Evolutionary conservation across 2,329 filamentous ascomycete genomes (phyloP).

Genomic region (Hyphodiscus sp.): DNA sequence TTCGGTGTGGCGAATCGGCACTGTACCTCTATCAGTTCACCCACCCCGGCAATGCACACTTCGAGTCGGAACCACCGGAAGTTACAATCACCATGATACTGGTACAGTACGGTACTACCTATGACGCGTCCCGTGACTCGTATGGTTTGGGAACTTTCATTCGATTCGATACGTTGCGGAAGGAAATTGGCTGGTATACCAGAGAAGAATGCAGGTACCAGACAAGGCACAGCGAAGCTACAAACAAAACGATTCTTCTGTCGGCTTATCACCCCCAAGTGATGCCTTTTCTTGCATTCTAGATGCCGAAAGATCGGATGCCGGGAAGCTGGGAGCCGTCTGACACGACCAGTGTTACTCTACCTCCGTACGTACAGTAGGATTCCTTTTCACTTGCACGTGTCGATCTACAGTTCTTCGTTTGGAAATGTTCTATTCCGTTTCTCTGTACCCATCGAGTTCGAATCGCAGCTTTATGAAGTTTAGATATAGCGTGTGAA

Average conservation of each 20-base stretch:
- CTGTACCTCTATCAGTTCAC: background rate
- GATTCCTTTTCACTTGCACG: too few species aligned
- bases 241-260: background rate
- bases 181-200: background rate
- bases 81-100: background rate
- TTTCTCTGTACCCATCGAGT: too few species aligned
- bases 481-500: too few species aligned
- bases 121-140: too few species aligned
- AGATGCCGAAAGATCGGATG: background rate
- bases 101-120: too few species aligned
- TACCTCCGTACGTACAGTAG: too few species aligned
- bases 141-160: too few species aligned
- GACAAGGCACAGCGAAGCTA: background rate
- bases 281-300: background rate
- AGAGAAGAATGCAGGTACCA: background rate
- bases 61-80: background rate
- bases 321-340: background rate
- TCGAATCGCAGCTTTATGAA: too few species aligned
- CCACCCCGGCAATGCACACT: background rate
- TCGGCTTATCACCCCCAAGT: background rate
- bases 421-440: too few species aligned
- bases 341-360: too few species aligned
- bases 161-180: background rate
- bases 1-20: background rate
- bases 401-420: too few species aligned